phyloP scores from a whole-genome alignment of 1,139 yeast genomes.

The Meyerozyma sp. region DNA sequence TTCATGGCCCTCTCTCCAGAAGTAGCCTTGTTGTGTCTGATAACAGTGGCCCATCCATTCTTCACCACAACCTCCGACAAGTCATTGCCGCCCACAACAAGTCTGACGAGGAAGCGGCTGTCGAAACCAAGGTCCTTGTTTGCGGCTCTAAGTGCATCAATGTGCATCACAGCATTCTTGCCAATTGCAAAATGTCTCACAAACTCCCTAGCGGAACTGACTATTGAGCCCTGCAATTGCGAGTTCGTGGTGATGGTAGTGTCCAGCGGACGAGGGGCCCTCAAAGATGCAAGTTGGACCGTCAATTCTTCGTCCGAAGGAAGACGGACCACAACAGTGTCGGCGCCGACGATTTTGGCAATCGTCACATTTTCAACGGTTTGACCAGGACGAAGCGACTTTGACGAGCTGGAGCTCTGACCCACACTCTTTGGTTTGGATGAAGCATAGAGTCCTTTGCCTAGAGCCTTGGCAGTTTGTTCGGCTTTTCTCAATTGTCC shows the following conservation, averaged over 20 bases:
- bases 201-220: slow-evolving; percentile 65
- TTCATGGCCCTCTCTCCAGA: slow-evolving; percentile 62
- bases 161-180: slow-evolving; percentile 51
- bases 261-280: slow-evolving; percentile 68
- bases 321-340: slow-evolving; percentile 53
- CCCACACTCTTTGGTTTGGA: slow-evolving; percentile 16
- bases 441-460: slow-evolving; percentile 58
- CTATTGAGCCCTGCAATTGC: slow-evolving; percentile 42
- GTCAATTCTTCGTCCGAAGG: slow-evolving; percentile 48
- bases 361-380: slow-evolving; percentile 49
- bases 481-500: slow-evolving; percentile 59
- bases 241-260: slow-evolving; percentile 41
- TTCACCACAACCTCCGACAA: slow-evolving; percentile 58
- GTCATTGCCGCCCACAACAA: slow-evolving; percentile 47
- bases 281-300: slow-evolving; percentile 68
- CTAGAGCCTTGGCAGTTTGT: slow-evolving; percentile 56
- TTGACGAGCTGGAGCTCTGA: slow-evolving; percentile 11
- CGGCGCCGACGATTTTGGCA: slow-evolving; percentile 61
- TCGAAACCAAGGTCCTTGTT: slow-evolving; percentile 54
- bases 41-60: slow-evolving; percentile 72
- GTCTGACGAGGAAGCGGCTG: slow-evolving; percentile 59
- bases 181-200: slow-evolving; percentile 68
- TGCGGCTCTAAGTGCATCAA: slow-evolving; percentile 66
- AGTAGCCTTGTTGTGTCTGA: slow-evolving; percentile 71
- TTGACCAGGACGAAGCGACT: slow-evolving; percentile 37